These are phyloP conservation scores for Rugiboletus extremiorientalis DNA, from an alignment of 1,284 basidiomycete genomes.

Conservation along the genomic window DNA sequence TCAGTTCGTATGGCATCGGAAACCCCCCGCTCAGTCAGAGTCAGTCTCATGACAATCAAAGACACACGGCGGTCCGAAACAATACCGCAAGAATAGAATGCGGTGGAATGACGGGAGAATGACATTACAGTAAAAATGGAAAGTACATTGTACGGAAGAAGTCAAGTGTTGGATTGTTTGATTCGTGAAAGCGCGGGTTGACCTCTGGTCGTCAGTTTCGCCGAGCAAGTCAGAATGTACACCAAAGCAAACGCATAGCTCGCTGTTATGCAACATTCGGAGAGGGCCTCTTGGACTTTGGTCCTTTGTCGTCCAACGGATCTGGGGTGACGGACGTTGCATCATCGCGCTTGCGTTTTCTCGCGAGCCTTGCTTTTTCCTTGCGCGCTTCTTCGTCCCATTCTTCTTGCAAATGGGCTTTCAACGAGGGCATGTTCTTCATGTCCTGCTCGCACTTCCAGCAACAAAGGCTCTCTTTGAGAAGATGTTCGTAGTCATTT, in stretches of 20 bases:
- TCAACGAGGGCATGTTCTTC: conserved; percentile 78
- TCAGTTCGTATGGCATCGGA: neutral
- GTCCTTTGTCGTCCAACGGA: conserved; percentile 3
- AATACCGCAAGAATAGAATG: conserved; percentile 3
- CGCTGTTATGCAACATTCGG: conserved; percentile 7
- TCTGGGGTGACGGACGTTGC: neutral
- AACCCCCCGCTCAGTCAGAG: neutral
- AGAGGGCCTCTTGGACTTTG: conserved; percentile 16
- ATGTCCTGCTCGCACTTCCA: conserved; percentile 62
- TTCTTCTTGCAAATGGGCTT: conserved; percentile 67
- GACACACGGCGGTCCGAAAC: neutral
- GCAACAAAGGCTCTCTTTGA: conserved; percentile 70
- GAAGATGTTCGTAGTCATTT: conserved; percentile 58
- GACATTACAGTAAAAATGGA: neutral
- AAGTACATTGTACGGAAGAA: conserved; percentile 1
- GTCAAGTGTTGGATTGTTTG: neutral
- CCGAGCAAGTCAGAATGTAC: neutral
- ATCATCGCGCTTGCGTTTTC: conserved; percentile 37
- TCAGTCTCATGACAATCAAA: conserved; percentile 4
- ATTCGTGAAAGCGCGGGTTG: neutral
- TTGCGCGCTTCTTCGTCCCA: conserved; percentile 48
- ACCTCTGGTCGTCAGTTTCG: neutral
- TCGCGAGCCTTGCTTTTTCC: conserved; percentile 38
- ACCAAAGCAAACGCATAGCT: neutral
- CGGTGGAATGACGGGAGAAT: neutral